Base-by-base conservation (phyloP, 805 yeast genomes). In the Clavispora santaluciae region DNA sequence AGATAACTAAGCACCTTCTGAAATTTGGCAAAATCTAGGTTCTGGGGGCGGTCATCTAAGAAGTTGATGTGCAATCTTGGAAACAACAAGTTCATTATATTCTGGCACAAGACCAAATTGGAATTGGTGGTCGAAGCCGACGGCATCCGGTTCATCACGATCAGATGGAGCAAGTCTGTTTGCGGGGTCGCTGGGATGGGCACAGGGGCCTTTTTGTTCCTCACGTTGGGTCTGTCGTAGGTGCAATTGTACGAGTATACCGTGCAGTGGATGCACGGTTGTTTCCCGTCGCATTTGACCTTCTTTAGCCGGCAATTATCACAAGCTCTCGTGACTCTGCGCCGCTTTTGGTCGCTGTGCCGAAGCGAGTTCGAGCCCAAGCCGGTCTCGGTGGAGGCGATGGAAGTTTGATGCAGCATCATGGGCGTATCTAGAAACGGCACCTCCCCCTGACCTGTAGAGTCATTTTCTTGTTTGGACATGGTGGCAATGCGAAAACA, bases 241-340 rank as follows among this genome's bases (percentile, higher is more conserved):
- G 95, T 79, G 62, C 96, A 88, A 42, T 78, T 83, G 60, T 84
- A 86, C 16, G 86, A 79, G 63, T 87, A 89, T 1, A 87, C 95
- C 1, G 95, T 84, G 57, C 96, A 88, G 59, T 81, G 87, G 23
- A 78, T 75, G 59, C 95, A 85, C 1, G 91, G 93, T 51, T 76
- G 82, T 51, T 75, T 74, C 4, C 91, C 93, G 57, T 83, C 89
- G 61, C 95, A 85, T 56, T 82, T 81, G 47, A 83, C 86, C 56
- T 85, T 85, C 61, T 82, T 83, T 60, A 74, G 76, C 16, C 91
- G 72, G 58, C 93, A 84, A 48, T 76, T 79, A 51, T 80, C 85
- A 54, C 93, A 85, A 3, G 93, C 93, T 40, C 86, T 64, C 1
- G 85, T 76, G 28, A 83, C 90, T 42, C 90, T 63, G 50, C 78